These are phyloP conservation scores for Sporothrix globosa DNA, from an alignment of 2,329 filamentous ascomycete species.

Conservation along the genomic window DNA sequence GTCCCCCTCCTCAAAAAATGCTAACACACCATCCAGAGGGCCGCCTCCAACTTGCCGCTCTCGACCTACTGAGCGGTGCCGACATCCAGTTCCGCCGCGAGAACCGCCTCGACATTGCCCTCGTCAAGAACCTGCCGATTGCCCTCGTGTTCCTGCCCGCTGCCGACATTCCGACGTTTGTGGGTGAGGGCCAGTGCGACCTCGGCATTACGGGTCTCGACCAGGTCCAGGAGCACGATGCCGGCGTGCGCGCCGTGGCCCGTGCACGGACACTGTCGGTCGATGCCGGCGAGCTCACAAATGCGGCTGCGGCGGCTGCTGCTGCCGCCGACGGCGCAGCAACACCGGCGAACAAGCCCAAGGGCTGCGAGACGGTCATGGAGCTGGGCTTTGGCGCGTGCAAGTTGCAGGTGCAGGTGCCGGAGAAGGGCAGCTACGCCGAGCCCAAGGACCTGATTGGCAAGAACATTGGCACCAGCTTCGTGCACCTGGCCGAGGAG, in stretches of 20 bases:
- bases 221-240: slow-evolving; percentile 89
- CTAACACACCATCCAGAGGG: slow-evolving; percentile 66
- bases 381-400: slow-evolving; percentile 89
- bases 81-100: slow-evolving; percentile 97
- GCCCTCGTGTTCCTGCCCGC: slow-evolving; percentile 96
- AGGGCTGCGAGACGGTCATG: slow-evolving; percentile 80
- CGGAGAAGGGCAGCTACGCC: slow-evolving; percentile 74
- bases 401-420: slow-evolving; percentile 95
- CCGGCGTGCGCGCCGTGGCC: slow-evolving; percentile 56
- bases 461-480: slow-evolving; percentile 93
- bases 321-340: slow-evolving; percentile 41
- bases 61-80: slow-evolving; percentile 89
- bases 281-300: slow-evolving; percentile 38
- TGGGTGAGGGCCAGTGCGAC: slow-evolving; percentile 87
- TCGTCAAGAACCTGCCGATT: slow-evolving; percentile 95
- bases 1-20: too few relatives aligned
- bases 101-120: slow-evolving; percentile 92
- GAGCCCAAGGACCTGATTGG: slow-evolving; percentile 79
- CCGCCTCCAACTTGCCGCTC: slow-evolving; percentile 80
- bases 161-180: slow-evolving; percentile 95
- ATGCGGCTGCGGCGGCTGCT: background rate
- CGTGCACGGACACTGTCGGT: slow-evolving; percentile 51
- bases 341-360: slow-evolving; percentile 42
- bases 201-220: slow-evolving; percentile 94
- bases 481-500: slow-evolving; percentile 77